These are phyloP conservation scores for Biscogniauxia marginata DNA, from an alignment of 2,329 filamentous ascomycete genomes.

Conservation along the genomic window DNA sequence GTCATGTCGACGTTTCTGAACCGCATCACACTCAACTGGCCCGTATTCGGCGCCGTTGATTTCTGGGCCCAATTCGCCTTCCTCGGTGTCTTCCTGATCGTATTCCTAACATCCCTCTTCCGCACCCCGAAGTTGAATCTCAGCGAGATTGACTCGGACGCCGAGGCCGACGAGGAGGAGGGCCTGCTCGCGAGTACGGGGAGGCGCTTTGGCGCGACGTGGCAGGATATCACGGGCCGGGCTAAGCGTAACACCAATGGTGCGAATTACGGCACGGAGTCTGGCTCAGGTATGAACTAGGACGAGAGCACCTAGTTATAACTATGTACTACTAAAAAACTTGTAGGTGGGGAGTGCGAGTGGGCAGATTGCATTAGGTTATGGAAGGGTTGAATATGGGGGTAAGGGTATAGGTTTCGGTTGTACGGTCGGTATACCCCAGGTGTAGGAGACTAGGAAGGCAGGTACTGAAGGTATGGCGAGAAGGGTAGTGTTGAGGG, in stretches of 20 bases:
- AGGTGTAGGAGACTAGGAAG: too few relatives aligned
- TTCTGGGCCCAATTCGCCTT: conserved; percentile 98
- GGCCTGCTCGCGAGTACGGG: conserved; percentile 82
- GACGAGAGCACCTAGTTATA: too few relatives aligned
- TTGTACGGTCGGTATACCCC: too few relatives aligned
- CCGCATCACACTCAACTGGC: conserved; percentile 88
- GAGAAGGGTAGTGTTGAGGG: too few relatives aligned
- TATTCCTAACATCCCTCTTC: conserved; percentile 78
- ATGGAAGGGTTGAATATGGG: too few relatives aligned
- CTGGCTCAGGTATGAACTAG: not conserved
- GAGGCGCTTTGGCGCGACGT: conserved; percentile 78
- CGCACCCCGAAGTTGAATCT: conserved; percentile 76
- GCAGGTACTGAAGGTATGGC: too few relatives aligned
- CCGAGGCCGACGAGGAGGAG: conserved; percentile 91
- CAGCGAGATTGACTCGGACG: conserved; percentile 79
- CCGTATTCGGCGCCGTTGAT: conserved; percentile 86
- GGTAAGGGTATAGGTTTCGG: too few relatives aligned
- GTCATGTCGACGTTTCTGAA: conserved; percentile 93
- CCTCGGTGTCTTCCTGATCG: conserved; percentile 76
- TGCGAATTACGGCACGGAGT: not conserved
- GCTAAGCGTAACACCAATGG: conserved; percentile 9
- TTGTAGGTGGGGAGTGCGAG: not conserved
- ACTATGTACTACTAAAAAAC: too few relatives aligned
- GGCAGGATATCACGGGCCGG: conserved; percentile 77
- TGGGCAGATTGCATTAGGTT: not conserved